Percentiles rank a stretch among this genome's conserved stretches.
Conservation (phyloP, 768 basidiomycete genomes). For the Tulasnella sp. region DNA sequence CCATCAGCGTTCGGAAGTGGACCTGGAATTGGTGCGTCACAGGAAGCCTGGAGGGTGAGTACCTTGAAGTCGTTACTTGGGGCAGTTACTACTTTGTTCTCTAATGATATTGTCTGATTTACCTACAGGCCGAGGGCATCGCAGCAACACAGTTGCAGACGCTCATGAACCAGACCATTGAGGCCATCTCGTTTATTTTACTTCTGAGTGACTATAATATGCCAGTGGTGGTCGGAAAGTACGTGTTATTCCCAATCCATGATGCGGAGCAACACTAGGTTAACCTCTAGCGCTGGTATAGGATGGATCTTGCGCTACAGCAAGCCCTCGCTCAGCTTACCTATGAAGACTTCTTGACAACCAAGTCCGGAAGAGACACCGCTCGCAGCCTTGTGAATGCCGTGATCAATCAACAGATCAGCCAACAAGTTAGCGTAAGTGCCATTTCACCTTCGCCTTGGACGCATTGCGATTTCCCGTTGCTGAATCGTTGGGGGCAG, state of each 20-base stretch:
- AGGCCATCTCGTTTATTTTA: conserved; percentile 88
- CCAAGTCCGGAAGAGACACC: conserved; percentile 72
- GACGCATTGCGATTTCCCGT: neutral
- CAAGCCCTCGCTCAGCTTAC: conserved; percentile 58
- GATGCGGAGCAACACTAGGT: too few species aligned
- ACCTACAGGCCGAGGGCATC: conserved; percentile 58
- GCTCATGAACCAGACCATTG: conserved; percentile 76
- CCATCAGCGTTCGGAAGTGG: conserved; percentile 31
- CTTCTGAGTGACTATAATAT: conserved; percentile 86
- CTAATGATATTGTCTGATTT: neutral
- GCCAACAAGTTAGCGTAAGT: conserved; percentile 86
- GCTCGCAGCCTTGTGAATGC: conserved; percentile 88
- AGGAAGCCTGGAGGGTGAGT: conserved; percentile 80
- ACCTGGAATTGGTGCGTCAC: conserved; percentile 23
- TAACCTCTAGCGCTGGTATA: conserved; percentile 28
- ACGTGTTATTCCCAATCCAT: conserved; percentile 28
- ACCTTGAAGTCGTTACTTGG: neutral
- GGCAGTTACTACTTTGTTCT: conserved; percentile 17
- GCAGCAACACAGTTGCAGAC: conserved; percentile 69
- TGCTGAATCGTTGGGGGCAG: conserved; percentile 32
- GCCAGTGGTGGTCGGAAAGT: conserved; percentile 76
- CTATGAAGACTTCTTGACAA: conserved; percentile 80
- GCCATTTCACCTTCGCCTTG: neutral
- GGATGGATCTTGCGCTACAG: conserved; percentile 66
- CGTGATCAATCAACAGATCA: conserved; percentile 96